Base-by-base conservation (phyloP, 345 rosid species). In the Rubroshorea leprosula region DNA sequence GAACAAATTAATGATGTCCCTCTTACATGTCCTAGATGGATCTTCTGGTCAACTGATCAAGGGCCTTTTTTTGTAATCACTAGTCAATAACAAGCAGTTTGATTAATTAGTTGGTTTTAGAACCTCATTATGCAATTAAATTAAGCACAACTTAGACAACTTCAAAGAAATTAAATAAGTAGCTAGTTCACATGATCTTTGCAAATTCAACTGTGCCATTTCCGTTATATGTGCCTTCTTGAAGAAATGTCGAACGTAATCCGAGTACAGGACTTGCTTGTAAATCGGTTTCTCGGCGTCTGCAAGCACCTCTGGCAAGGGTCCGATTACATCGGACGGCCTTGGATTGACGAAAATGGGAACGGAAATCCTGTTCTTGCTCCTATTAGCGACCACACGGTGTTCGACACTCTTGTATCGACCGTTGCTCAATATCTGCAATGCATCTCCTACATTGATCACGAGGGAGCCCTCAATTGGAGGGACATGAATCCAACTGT, bases 231-330 rank as follows among this genome's bases (percentile, higher is more conserved):
- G 68, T 2, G 61, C 54, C 31, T 63, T 63, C n/a, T 14, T 11
- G 49, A 54, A 62, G 58, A 62, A 62, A 62, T 63, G 54, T 2
- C 0, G 54, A 31, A 46, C 67, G 27, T 67, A 59, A 55, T 68
- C 67, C 0, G 66, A 49, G 26, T 59, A 70, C 20, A 64, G 1
- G 7, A 70, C 55, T 5, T 55, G 29, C 23, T 65, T 64, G 27
- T 70, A 70, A n/a, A 49, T 50, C 0, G 70, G 58, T 14, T 60
- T 55, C 25, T 55, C 70, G 4, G 63, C 63, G 2, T 20, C 9
- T 0, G 64, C 67, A 31, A 71, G 25, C 14, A 65, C 65, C 35
- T 71, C 58, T 20, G 66, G 58, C 51, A 70, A 55, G 5, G 69
- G 69, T 5, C 74, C 66, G 12, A 70, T 59, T 15, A 64, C 48